Evolutionary conservation across 768 basidiomycete genomes (phyloP), one percentile per base, ranked within the genome.

Genomic region (Naganishia antarctica): DNA sequence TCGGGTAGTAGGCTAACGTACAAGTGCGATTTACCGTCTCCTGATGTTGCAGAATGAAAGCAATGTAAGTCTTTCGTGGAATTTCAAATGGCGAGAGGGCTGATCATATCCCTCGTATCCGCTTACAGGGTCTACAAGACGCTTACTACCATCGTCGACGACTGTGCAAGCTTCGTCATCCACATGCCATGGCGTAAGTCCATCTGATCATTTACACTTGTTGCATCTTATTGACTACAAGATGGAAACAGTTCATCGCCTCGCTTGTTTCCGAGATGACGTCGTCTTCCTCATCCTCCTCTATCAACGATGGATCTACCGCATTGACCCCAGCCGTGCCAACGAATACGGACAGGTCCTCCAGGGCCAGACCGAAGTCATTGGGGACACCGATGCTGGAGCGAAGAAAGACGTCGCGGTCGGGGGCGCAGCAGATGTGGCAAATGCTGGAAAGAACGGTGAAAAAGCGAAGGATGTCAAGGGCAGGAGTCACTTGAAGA

Each of bases 221-320:
- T 37, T 46, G 40, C 28, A 23, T 7, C 41, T 53, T 16, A n/a
- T 23, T 25, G 1, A 13, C 34, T 7, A 3, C 34, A 15, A 4
- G 23, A 1, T 32, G 21, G 2, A 18, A 1, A 25, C 23, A 64
- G 63, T 68, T 1, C 65, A 65, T 75, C 86, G 93, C 63, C 80
- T 98, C 63, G 80, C 81, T 4, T 81, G 80, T 68, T 81, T 81
- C 79, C 72, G 82, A 51, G 80, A 81, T 68, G 80, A 81, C 64
- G 78, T 78, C 32, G 75, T 75, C 32, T 75, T 75, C 28, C 82
- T 93, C 68, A 82, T 96, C 64, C 89, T 94, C 79, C 76, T 93
- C 71, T 94, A 94, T 80, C 92, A 93, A 88, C 87, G 91, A 63
- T 99, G 89, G 89, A 97, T 97, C 78, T 99, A 99, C 82, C 86